A percentile compares a stretch with the other conserved stretches of the same genome.
Evolutionary conservation across 108 stramenopile genomes (phyloP).

Genomic region (Nannochloropsis gaditana): DNA sequence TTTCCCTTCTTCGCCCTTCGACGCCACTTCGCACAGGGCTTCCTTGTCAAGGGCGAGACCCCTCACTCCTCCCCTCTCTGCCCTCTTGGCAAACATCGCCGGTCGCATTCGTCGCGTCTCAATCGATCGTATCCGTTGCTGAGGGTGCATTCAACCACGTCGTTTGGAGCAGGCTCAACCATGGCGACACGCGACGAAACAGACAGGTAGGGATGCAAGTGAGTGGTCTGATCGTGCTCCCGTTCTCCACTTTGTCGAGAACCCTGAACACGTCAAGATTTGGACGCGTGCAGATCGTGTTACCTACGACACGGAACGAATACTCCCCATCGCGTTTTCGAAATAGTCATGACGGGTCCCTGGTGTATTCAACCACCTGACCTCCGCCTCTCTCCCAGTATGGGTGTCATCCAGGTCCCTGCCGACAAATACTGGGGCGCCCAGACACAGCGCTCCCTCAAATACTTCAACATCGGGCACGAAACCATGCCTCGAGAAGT

Average conservation of each 20-base stretch:
- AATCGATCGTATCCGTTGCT: not conserved
- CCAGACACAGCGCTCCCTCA: conserved; percentile 84
- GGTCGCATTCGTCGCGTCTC: not conserved
- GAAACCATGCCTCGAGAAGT: conserved; percentile 87
- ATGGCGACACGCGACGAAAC: not conserved
- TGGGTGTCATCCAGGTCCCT: conserved; percentile 57
- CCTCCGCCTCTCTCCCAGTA: not conserved
- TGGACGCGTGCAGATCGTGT: too few relatives aligned
- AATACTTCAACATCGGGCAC: conserved; percentile 95
- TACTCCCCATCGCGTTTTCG: too few relatives aligned
- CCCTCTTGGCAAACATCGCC: not conserved
- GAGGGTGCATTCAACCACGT: not conserved
- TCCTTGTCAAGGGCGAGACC: not conserved
- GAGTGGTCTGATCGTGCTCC: too few relatives aligned
- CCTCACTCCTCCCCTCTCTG: not conserved
- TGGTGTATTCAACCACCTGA: too few relatives aligned
- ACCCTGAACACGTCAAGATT: too few relatives aligned
- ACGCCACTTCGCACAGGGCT: not conserved
- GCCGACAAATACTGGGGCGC: conserved; percentile 61
- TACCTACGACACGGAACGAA: too few relatives aligned
- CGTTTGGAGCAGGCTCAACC: not conserved
- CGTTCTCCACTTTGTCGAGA: too few relatives aligned
- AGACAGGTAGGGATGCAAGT: not conserved
- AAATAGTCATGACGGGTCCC: too few relatives aligned
- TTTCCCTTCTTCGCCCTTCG: not conserved